These are phyloP conservation scores for Vanrija sp. DNA, from an alignment of 1,284 basidiomycete species.

Conservation along the genomic window DNA sequence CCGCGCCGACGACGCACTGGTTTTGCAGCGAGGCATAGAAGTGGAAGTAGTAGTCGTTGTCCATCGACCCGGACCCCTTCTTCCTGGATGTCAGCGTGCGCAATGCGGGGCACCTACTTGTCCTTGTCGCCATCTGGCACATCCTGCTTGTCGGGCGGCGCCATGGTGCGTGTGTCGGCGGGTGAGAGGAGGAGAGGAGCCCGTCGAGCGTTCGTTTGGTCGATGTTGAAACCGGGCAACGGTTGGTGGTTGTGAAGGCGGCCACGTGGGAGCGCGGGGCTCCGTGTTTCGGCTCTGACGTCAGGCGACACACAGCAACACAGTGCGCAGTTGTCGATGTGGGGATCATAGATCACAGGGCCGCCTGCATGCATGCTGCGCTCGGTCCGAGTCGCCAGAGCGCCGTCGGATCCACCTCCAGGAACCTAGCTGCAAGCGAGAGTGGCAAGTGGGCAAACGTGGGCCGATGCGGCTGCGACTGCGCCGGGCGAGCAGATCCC, in stretches of 20 bases:
- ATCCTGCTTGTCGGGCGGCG: neutral
- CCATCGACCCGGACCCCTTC: constrained; percentile 19
- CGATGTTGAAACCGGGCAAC: neutral
- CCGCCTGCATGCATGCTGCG: too few species aligned
- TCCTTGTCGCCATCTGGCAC: constrained; percentile 4
- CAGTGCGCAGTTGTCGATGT: too few species aligned
- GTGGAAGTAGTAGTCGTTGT: constrained; percentile 46
- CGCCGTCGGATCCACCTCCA: too few species aligned
- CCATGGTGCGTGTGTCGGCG: neutral
- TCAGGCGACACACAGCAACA: neutral
- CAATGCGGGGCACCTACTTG: neutral
- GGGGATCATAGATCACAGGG: too few species aligned
- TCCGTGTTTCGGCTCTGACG: neutral
- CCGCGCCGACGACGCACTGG: constrained; percentile 28
- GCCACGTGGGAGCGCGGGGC: neutral
- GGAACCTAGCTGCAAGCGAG: too few species aligned
- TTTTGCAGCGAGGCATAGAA: constrained; percentile 46
- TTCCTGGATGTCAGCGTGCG: neutral
- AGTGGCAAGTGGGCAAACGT: neutral
- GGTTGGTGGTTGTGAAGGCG: constrained; percentile 13
- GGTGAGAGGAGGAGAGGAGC: too few species aligned
- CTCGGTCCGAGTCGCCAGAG: too few species aligned
- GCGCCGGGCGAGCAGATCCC: neutral
- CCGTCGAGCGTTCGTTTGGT: neutral
- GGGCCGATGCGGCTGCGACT: neutral